Conservation (phyloP, 148 eudicot genomes). For the Chenopodium berlandieri region DNA sequence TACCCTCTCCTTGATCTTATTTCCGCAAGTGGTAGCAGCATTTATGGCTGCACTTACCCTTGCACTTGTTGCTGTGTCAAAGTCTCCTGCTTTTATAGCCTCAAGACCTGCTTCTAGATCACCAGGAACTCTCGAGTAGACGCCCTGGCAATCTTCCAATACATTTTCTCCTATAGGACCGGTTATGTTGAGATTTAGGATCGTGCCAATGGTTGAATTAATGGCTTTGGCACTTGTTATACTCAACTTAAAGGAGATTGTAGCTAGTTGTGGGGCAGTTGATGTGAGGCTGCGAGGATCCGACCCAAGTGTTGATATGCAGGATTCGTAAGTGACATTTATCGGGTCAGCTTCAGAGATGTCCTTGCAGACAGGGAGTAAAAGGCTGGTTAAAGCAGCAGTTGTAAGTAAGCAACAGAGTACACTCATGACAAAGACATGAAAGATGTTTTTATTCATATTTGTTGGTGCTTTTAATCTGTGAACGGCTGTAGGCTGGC, state of each 20-base stretch:
- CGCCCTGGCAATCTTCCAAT: neutral
- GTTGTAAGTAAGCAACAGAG: neutral
- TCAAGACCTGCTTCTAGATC: constrained; percentile 10
- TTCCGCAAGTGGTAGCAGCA: constrained; percentile 5
- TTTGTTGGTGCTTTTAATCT: neutral
- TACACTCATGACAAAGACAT: neutral
- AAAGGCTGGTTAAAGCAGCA: constrained; percentile 6
- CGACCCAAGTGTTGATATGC: neutral
- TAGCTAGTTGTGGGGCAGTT: constrained; percentile 9
- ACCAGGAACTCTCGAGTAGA: neutral
- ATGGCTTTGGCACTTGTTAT: constrained; percentile 15
- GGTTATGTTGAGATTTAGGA: neutral
- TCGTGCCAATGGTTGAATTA: neutral
- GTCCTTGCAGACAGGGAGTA: constrained; percentile 9
- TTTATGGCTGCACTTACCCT: neutral
- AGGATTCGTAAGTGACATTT: constrained; percentile 12
- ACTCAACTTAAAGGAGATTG: constrained; percentile 7
- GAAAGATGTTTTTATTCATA: neutral
- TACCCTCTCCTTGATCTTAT: neutral
- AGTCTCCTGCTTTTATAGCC: constrained; percentile 6
- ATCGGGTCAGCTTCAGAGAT: neutral
- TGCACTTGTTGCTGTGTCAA: constrained; percentile 11
- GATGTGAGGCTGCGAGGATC: constrained; percentile 19
- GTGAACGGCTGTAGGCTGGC: neutral
- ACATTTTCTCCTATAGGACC: neutral